Conservation (phyloP, 768 basidiomycete genomes). For the Leucogyrophana mollusca region DNA sequence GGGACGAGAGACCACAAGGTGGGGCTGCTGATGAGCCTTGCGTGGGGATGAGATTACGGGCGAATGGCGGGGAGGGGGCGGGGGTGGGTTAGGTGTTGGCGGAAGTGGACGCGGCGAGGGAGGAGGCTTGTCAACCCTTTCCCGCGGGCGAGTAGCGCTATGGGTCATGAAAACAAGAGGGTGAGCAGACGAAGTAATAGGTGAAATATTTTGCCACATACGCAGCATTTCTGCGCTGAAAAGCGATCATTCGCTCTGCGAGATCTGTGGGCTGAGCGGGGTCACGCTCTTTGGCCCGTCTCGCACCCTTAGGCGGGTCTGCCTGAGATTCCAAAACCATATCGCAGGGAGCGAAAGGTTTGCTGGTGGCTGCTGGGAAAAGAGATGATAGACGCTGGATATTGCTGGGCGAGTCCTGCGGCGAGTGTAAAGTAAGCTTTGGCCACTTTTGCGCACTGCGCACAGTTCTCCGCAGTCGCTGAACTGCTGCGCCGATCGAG, state of each 20-base stretch:
- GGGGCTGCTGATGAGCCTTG: conserved; percentile 32
- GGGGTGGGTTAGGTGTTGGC: conserved; percentile 22
- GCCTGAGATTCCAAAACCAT: conserved; percentile 27
- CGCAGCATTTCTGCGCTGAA: conserved; percentile 65
- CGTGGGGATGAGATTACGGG: conserved; percentile 26
- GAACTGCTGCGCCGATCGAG: conserved; percentile 31
- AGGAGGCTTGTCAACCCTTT: conserved; percentile 44
- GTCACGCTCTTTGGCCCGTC: conserved; percentile 45
- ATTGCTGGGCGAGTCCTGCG: background rate
- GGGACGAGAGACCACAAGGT: conserved; percentile 33
- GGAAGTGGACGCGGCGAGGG: conserved; percentile 29
- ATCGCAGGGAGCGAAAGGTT: conserved; percentile 1
- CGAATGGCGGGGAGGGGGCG: conserved; percentile 23
- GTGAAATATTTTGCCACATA: conserved; percentile 29
- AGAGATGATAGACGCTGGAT: background rate
- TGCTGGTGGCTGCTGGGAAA: conserved; percentile 1
- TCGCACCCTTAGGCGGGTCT: conserved; percentile 26
- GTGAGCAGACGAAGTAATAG: background rate
- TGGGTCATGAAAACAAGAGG: conserved; percentile 7
- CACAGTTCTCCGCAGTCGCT: conserved; percentile 30
- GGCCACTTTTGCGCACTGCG: conserved; percentile 12
- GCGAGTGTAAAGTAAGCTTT: conserved; percentile 7
- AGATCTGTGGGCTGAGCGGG: conserved; percentile 44
- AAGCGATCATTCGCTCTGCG: conserved; percentile 63
- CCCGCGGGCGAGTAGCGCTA: conserved; percentile 47